phyloP scores from a whole-genome alignment of 1,284 basidiomycete genomes.

The Fomitopsis palustris region DNA sequence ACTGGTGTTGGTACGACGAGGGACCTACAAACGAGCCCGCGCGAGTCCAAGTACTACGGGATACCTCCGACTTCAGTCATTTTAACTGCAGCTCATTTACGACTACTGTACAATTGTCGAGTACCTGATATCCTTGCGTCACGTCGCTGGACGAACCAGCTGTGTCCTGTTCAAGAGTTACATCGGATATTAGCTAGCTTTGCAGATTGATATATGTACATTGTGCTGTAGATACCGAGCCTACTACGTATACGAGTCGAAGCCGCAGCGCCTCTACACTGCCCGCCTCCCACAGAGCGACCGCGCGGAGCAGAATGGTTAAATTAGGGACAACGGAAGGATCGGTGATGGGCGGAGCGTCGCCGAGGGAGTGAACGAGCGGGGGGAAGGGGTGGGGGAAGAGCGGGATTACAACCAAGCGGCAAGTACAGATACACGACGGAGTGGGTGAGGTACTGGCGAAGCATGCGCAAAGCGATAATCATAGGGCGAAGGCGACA shows the following conservation, averaged over 20 bases:
- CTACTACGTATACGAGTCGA: neutral
- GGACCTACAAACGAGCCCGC: too few relatives aligned
- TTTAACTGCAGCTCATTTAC: too few relatives aligned
- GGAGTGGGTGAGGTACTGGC: neutral
- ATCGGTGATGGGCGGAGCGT: neutral
- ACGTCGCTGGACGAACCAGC: too few relatives aligned
- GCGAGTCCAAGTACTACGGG: too few relatives aligned
- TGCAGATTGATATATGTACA: constrained; percentile 8
- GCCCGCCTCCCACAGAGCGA: neutral
- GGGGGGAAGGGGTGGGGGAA: neutral
- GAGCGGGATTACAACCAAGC: neutral
- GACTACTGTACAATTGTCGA: too few relatives aligned
- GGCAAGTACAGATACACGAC: neutral
- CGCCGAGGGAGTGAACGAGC: neutral
- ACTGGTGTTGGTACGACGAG: too few relatives aligned
- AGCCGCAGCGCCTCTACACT: neutral
- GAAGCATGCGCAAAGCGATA: constrained; percentile 7
- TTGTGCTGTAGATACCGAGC: constrained; percentile 7
- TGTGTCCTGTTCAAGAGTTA: neutral
- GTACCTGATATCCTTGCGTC: too few relatives aligned
- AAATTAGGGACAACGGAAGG: constrained; percentile 1
- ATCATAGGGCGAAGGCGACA: constrained; percentile 5
- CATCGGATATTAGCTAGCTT: neutral
- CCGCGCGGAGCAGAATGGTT: neutral
- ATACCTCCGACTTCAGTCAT: too few relatives aligned